These are phyloP conservation scores for Xylariaceae sp. DNA, from an alignment of 2,329 filamentous ascomycete species.

Conservation along the genomic window DNA sequence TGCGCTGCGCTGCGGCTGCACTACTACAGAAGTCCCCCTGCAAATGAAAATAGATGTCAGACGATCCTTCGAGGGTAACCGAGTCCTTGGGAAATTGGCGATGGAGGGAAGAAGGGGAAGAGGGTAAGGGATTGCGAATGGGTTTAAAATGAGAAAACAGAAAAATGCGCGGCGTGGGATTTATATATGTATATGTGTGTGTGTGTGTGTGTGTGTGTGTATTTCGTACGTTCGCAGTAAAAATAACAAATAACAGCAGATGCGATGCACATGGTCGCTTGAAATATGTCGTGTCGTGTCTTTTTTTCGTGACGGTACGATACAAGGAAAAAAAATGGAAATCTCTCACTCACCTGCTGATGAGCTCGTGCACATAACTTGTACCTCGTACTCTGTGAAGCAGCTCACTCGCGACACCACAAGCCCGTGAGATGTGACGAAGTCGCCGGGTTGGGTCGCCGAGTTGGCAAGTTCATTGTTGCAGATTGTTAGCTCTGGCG, in stretches of 20 bases:
- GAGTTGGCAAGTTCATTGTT: not conserved
- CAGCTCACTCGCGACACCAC: not conserved
- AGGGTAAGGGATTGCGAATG: not conserved
- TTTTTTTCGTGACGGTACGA: too few relatives aligned
- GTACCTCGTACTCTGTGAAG: too few relatives aligned
- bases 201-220: too few relatives aligned
- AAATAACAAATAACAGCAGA: too few relatives aligned
- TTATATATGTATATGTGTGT: too few relatives aligned
- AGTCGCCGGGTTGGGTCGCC: not conserved
- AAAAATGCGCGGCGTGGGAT: too few relatives aligned
- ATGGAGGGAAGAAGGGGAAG: not conserved
- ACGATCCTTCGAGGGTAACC: constrained; percentile 14
- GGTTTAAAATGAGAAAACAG: not conserved
- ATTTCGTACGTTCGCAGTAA: too few relatives aligned
- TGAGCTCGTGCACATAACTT: too few relatives aligned
- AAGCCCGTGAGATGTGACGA: not conserved
- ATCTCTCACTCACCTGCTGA: not conserved
- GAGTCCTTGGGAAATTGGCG: constrained; percentile 7
- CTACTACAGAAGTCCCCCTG: not conserved
- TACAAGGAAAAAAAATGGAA: too few relatives aligned
- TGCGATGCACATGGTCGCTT: too few relatives aligned
- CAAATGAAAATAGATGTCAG: not conserved
- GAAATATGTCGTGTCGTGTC: too few relatives aligned
- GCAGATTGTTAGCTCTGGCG: not conserved
- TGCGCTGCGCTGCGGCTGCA: not conserved